Conservation (phyloP, 306 rosid genomes). For the Rubus idaeus region DNA sequence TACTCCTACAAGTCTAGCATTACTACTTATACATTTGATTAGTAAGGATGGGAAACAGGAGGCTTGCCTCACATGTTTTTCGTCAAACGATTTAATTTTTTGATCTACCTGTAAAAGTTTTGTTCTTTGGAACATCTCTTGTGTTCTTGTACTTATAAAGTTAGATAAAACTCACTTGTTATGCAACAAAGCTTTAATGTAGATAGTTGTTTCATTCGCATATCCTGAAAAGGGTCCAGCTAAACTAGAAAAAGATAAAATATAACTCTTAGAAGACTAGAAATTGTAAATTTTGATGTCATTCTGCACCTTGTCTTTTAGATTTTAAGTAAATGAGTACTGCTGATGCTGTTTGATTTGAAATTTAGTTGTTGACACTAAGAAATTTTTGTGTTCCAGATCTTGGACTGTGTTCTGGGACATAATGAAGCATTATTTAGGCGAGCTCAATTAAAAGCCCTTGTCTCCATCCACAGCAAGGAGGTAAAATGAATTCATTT, state of each 20-base stretch:
- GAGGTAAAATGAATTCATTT: constrained; percentile 55
- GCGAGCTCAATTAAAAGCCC: constrained; percentile 93
- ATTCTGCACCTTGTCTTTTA: constrained; percentile 1
- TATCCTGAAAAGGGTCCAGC: neutral
- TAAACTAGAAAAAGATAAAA: neutral
- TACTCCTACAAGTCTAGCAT: neutral
- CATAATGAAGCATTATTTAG: constrained; percentile 90
- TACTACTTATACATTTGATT: neutral
- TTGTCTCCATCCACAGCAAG: constrained; percentile 84
- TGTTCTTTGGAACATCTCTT: neutral
- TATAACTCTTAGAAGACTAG: neutral
- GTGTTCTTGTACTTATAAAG: neutral
- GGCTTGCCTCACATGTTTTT: neutral
- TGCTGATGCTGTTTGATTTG: neutral
- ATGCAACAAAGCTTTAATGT: neutral
- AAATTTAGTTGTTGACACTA: constrained; percentile 16
- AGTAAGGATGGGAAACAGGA: neutral
- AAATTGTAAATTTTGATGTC: neutral
- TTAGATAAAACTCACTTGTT: neutral
- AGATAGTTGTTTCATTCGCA: neutral
- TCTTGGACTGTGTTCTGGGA: constrained; percentile 75
- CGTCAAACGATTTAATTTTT: neutral
- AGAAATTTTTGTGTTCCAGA: constrained; percentile 44
- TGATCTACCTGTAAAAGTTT: neutral
- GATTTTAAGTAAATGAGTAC: neutral